phyloP scores from a whole-genome alignment of 2,329 filamentous ascomycete species.

The Thyridium curvatum region DNA sequence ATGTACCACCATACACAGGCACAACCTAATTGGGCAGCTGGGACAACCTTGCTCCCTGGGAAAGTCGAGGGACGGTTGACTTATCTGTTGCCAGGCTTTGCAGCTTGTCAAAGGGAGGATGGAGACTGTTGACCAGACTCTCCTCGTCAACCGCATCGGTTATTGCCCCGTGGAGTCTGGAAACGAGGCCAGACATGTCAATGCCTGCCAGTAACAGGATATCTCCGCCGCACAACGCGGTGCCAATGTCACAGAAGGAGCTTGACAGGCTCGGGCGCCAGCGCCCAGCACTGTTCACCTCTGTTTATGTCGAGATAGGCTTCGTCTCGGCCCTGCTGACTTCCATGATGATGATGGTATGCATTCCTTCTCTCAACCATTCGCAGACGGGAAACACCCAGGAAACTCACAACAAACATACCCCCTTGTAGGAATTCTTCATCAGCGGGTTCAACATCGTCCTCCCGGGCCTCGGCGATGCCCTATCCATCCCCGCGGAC shows the following conservation, averaged over 20 bases:
- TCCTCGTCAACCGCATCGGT: neutral
- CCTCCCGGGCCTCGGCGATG: slow-evolving; percentile 53
- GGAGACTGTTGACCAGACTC: too few species aligned
- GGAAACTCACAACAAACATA: neutral
- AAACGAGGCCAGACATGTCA: neutral
- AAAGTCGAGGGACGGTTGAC: too few species aligned
- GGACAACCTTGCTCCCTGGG: too few species aligned
- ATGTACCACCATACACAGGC: too few species aligned
- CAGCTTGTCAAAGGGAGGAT: too few species aligned
- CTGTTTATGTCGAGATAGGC: slow-evolving; percentile 47
- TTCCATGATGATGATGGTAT: slow-evolving; percentile 56
- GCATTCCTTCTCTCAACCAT: slow-evolving; percentile 11
- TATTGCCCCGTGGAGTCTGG: too few species aligned
- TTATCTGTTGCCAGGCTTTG: too few species aligned
- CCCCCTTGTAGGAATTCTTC: slow-evolving; percentile 57
- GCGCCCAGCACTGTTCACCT: slow-evolving; percentile 49
- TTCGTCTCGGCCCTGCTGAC: slow-evolving; percentile 58
- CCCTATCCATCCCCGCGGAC: too few species aligned
- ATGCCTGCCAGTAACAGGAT: too few species aligned
- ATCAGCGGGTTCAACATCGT: slow-evolving; percentile 73
- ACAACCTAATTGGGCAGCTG: too few species aligned
- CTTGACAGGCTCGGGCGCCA: slow-evolving; percentile 58
- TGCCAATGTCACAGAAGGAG: slow-evolving; percentile 15
- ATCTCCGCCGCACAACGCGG: neutral
- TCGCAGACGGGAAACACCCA: neutral